Conservation (phyloP, 2,329 filamentous ascomycete species). For the Trichoderma sp. region DNA sequence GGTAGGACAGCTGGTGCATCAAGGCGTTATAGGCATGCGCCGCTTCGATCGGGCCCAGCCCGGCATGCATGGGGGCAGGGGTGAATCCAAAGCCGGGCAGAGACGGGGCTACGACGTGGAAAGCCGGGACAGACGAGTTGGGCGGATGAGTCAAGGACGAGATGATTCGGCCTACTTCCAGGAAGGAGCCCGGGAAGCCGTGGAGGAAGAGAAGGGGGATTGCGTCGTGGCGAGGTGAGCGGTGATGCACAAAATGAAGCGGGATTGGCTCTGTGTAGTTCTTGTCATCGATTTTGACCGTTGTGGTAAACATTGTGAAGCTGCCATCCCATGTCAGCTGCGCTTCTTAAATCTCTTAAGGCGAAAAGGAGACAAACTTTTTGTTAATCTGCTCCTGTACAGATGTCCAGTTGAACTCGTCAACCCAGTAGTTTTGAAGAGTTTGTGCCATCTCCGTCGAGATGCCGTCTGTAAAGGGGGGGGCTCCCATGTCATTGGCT, state of each 20-base stretch:
- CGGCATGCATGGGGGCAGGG: neutral
- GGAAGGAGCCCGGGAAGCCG: neutral
- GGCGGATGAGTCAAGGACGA: neutral
- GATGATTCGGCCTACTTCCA: neutral
- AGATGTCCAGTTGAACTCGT: neutral
- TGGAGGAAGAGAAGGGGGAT: neutral
- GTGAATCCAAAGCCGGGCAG: neutral
- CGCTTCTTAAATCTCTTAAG: neutral
- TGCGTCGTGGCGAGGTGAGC: neutral
- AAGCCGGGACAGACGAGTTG: neutral
- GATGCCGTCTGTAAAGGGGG: neutral
- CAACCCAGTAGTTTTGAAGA: neutral
- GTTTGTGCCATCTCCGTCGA: neutral
- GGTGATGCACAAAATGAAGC: neutral
- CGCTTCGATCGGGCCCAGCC: neutral
- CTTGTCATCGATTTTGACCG: neutral
- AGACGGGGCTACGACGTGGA: neutral
- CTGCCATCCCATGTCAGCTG: neutral
- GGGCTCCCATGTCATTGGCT: neutral
- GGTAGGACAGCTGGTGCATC: neutral
- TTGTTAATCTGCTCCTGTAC: neutral
- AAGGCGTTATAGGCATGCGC: neutral
- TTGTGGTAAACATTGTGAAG: neutral
- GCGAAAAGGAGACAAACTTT: neutral
- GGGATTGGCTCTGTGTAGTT: neutral